A percentile compares a stretch with the other conserved stretches of the same genome.
phyloP scores from a whole-genome alignment of 2,329 filamentous ascomycete genomes.

The Myotisia sp. region DNA sequence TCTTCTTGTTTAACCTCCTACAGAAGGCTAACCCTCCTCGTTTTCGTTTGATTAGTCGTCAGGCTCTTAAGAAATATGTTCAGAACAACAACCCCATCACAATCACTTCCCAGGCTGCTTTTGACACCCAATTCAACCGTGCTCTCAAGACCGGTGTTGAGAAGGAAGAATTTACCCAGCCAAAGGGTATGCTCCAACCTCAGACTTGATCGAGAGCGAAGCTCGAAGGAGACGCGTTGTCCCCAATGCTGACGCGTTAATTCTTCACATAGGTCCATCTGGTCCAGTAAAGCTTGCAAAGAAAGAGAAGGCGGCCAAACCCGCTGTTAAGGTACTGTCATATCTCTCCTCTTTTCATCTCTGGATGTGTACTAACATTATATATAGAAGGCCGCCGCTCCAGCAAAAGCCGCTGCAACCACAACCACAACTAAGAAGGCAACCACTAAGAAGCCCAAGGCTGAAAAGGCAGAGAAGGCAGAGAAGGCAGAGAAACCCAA shows the following conservation, averaged over 20 bases:
- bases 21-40: slow-evolving; percentile 9
- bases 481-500: slow-evolving; percentile 31
- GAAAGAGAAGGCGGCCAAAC: slow-evolving; percentile 43
- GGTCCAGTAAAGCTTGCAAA: slow-evolving; percentile 86
- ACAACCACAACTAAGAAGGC: slow-evolving; percentile 19
- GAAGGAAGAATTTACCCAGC: slow-evolving; percentile 73
- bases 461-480: slow-evolving; percentile 16
- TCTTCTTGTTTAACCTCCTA: slow-evolving; percentile 9
- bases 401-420: slow-evolving; percentile 23
- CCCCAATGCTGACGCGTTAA: slow-evolving; percentile 19
- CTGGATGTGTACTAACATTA: not conserved
- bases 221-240: not conserved
- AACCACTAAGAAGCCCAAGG: slow-evolving; percentile 15
- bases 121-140: slow-evolving; percentile 71
- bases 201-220: not conserved
- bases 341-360: not conserved
- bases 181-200: slow-evolving; percentile 56
- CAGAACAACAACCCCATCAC: slow-evolving; percentile 48
- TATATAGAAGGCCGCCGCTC: slow-evolving; percentile 8
- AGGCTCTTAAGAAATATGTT: slow-evolving; percentile 63
- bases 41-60: slow-evolving; percentile 42
- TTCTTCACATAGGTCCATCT: slow-evolving; percentile 48
- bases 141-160: slow-evolving; percentile 70
- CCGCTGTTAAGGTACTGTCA: slow-evolving; percentile 18
- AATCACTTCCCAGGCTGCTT: slow-evolving; percentile 40